Conservation (phyloP, 371 early-diverging fungal species). For the Ordospora pajunii region DNA sequence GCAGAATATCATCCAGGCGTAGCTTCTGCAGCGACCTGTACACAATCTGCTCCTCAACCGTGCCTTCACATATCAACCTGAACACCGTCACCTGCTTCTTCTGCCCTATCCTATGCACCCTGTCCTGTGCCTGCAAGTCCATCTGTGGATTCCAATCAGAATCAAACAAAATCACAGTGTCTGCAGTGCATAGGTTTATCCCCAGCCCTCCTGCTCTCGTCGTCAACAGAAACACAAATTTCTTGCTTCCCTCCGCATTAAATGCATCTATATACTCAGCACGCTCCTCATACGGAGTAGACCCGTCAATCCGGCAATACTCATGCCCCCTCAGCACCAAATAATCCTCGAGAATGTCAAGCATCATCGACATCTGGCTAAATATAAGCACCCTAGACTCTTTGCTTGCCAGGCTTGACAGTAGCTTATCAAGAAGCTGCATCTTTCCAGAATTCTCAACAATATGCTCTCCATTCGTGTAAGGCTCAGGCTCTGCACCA, state of each 20-base stretch:
- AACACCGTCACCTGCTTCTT: conserved; percentile 95
- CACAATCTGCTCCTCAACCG: conserved; percentile 72
- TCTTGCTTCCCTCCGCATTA: conserved; percentile 74
- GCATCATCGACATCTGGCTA: conserved; percentile 91
- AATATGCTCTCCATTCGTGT: conserved; percentile 86
- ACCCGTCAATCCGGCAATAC: conserved; percentile 94
- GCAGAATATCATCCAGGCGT: conserved; percentile 86
- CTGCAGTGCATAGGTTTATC: conserved; percentile 93
- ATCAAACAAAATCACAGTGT: conserved; percentile 97
- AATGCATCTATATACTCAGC: conserved; percentile 81
- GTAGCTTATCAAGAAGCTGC: conserved; percentile 81
- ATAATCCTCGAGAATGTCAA: conserved; percentile 97
- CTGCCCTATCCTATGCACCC: conserved; percentile 99
- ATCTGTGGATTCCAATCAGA: conserved; percentile 99
- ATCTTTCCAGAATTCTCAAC: conserved; percentile 94
- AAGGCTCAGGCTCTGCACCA: conserved; percentile 69
- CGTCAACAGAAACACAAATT: conserved; percentile 71
- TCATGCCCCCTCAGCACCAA: conserved; percentile 71
- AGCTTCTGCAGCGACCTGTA: conserved; percentile 88
- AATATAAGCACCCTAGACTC: conserved; percentile 91
- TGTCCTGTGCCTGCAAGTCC: conserved; percentile 97
- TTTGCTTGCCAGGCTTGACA: conserved; percentile 70
- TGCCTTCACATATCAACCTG: conserved; percentile 80
- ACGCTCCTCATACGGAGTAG: conserved; percentile 82
- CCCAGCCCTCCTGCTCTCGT: conserved; percentile 91